Percentiles rank a stretch among this genome's conserved stretches.
These are phyloP conservation scores for Perilla frutescens DNA, from an alignment of 257 asterid genomes.

Conservation along the genomic window DNA sequence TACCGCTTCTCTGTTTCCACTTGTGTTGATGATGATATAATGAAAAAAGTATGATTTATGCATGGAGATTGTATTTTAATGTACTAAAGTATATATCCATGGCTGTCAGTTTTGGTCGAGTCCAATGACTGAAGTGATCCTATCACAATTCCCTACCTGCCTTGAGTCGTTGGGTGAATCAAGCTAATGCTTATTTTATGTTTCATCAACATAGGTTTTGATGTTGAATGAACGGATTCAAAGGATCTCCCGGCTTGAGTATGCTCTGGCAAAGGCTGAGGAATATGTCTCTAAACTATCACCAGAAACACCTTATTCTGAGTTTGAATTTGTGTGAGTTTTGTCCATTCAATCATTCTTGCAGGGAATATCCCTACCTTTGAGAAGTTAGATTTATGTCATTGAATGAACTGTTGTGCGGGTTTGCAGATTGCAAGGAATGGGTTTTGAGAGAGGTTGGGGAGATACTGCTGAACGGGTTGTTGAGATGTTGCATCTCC, in stretches of 20 bases:
- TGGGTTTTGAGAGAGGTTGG: slow-evolving; percentile 99
- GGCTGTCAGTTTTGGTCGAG: not conserved
- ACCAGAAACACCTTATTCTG: slow-evolving; percentile 72
- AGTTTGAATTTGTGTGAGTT: slow-evolving; percentile 81
- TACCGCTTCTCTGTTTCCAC: slow-evolving; percentile 1
- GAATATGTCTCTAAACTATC: slow-evolving; percentile 69
- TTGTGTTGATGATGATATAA: slow-evolving; percentile 14
- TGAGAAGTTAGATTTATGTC: not conserved
- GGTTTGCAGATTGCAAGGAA: slow-evolving; percentile 78
- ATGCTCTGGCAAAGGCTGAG: slow-evolving; percentile 78
- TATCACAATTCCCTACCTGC: not conserved
- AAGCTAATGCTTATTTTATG: slow-evolving; percentile 24
- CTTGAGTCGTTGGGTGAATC: not conserved
- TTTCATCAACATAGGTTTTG: slow-evolving; percentile 53
- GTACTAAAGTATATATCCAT: not conserved
- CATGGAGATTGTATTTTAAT: slow-evolving; percentile 6
- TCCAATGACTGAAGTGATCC: not conserved
- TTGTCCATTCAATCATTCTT: not conserved
- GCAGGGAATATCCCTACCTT: not conserved
- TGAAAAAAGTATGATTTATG: not conserved
- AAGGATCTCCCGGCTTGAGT: slow-evolving; percentile 76
- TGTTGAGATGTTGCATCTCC: slow-evolving; percentile 84
- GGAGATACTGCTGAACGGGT: slow-evolving; percentile 84
- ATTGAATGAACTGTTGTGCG: not conserved
- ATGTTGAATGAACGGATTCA: slow-evolving; percentile 94